phyloP scores from a whole-genome alignment of 768 basidiomycete species.

The Sporobolomyces roseus region DNA sequence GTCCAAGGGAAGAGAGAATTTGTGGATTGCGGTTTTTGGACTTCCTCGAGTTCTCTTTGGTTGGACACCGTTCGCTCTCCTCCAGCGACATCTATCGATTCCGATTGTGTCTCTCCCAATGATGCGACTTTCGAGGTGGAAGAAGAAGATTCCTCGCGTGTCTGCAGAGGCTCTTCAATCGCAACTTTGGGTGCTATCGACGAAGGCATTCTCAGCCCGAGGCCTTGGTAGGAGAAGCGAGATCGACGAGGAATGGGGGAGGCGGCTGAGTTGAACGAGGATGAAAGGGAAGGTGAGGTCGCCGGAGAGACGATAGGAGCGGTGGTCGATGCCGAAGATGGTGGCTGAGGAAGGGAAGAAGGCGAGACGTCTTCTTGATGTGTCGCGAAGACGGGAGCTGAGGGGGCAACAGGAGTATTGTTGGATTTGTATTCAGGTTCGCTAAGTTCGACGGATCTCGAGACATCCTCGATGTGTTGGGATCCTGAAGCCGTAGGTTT shows the following conservation, averaged over 20 bases:
- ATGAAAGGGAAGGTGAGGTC: too few species aligned
- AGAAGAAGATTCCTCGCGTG: not conserved
- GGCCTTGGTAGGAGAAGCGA: constrained; percentile 16
- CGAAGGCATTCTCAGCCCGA: constrained; percentile 21
- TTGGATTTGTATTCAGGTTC: not conserved
- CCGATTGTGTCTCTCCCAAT: too few species aligned
- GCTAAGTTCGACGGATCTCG: not conserved
- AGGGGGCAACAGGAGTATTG: not conserved
- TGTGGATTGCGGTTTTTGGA: too few species aligned
- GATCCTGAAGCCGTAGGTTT: not conserved
- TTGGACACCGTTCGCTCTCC: too few species aligned
- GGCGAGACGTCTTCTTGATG: not conserved
- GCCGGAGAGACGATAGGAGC: too few species aligned
- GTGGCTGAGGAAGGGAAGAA: not conserved
- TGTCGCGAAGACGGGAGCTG: not conserved
- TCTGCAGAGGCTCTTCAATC: not conserved
- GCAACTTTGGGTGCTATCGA: constrained; percentile 17
- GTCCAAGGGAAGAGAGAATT: constrained; percentile 2
- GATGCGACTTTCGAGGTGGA: too few species aligned
- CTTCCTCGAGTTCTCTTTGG: too few species aligned
- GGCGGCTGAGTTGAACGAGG: too few species aligned
- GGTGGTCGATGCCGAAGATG: too few species aligned
- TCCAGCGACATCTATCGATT: too few species aligned
- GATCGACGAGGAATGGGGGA: too few species aligned
- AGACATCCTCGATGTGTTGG: not conserved